phyloP scores from a whole-genome alignment of 805 yeast species.

The Zygoascus bituminiphila region DNA sequence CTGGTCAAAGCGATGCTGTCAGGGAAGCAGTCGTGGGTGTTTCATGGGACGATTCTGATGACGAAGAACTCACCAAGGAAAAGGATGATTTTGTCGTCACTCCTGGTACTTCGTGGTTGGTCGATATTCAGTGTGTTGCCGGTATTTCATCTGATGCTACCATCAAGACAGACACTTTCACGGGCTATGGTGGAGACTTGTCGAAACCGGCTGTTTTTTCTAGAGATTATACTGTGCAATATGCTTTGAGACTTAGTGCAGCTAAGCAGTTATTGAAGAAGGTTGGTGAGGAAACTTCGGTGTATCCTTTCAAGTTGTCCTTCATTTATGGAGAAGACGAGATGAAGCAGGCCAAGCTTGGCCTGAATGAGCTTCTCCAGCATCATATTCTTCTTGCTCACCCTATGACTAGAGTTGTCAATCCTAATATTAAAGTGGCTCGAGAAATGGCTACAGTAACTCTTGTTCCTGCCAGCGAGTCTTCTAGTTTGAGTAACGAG shows the following conservation, averaged over 20 bases:
- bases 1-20: conserved; percentile 84
- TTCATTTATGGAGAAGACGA: conserved; percentile 57
- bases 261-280: conserved; percentile 62
- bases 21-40: conserved; percentile 95
- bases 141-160: conserved; percentile 41
- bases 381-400: conserved; percentile 68
- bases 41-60: conserved; percentile 27
- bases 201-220: conserved; percentile 50
- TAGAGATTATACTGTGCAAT: conserved; percentile 79
- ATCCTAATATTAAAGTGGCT: conserved; percentile 42
- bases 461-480: conserved; percentile 35
- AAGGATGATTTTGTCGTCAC: conserved; percentile 59
- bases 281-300: conserved; percentile 69
- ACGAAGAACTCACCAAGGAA: conserved; percentile 14
- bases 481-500: conserved; percentile 40
- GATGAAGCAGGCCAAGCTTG: conserved; percentile 57
- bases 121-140: conserved; percentile 70
- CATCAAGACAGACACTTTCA: conserved; percentile 22
- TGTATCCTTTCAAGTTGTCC: conserved; percentile 83
- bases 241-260: conserved; percentile 66
- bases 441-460: conserved; percentile 75
- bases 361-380: conserved; percentile 70
- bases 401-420: conserved; percentile 60
- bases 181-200: conserved; percentile 18
- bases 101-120: conserved; percentile 78